Base-by-base conservation (phyloP, 2,329 filamentous ascomycete genomes). In the Fusarium continuum region DNA sequence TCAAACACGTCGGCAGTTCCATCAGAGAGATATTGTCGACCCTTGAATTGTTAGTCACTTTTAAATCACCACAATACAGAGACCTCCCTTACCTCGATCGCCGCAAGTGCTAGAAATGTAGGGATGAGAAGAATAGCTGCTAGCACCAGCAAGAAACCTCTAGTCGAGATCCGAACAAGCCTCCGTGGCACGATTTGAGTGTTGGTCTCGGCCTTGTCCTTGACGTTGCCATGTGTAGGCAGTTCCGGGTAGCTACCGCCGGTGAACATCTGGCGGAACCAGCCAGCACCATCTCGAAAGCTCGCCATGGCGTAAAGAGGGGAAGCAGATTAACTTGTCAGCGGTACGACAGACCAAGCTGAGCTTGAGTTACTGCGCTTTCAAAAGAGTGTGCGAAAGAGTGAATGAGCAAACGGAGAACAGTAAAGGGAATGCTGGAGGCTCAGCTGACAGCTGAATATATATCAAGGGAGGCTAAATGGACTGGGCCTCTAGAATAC, bases 191-290 rank as follows among this genome's bases (percentile, higher is more conserved):
- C 40, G 3, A 40, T 9, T 23, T 59, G 55, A 14, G 46, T 34
- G 6, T 26, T 36, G 4, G 49, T 25, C 17, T 59, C 55, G 4
- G 55, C 5, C 16, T 59, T 59, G 35, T 59, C 55, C 28, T 59
- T 59, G 10, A 59, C 46, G 16, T 26, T 22, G 6, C 32, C 32
- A n/a, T n/a, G 20, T 59, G 55, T 59, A 4, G 55, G 55, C 14
- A 60, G 36, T 40, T 60, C 56, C 13, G 60, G 46, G 39, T 60
- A 60, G 19, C 47, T 55, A 6, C 43, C 16, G 17, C 23, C 38
- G 46, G 35, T 39, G 29, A 60, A 60, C 56, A 60, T 60, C 26
- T 54, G 55, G 39, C 56, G 40, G 16, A 58, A 54, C 55, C 56
- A 60, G 17, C 46, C 49, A 11, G 28, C 23, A 35, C 16, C 17